A percentile compares a stretch with the other conserved stretches of the same genome.
phyloP scores from a whole-genome alignment of 176 grass and related monocot species.

The Ampelocalamus luodianensis region DNA sequence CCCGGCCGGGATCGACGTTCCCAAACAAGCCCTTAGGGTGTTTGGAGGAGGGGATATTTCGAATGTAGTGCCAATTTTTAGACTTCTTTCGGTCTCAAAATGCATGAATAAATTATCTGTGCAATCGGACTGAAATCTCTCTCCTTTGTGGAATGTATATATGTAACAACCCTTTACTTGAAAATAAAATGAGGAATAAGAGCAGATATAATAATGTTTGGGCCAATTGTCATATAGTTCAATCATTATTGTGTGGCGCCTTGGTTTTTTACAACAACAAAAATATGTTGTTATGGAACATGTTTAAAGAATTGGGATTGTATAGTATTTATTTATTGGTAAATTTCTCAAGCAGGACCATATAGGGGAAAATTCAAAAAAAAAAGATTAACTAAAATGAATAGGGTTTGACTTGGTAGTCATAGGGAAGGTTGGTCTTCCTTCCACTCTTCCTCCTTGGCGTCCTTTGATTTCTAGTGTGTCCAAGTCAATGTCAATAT shows the following conservation, averaged over 20 bases:
- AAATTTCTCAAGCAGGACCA: neutral
- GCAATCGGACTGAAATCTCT: neutral
- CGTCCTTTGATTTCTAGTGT: neutral
- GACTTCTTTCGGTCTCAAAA: neutral
- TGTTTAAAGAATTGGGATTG: neutral
- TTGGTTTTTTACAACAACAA: too few species aligned
- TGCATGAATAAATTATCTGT: neutral
- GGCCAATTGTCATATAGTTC: too few species aligned
- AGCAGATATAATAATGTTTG: too few species aligned
- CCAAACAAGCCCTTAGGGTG: too few species aligned
- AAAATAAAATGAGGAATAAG: too few species aligned
- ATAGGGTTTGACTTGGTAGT: neutral
- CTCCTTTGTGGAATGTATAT: neutral
- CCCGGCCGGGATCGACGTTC: too few species aligned
- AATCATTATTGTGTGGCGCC: too few species aligned
- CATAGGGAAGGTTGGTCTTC: neutral
- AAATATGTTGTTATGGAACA: neutral
- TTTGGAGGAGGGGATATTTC: too few species aligned
- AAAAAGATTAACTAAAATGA: neutral
- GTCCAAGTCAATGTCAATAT: neutral
- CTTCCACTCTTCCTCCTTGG: neutral
- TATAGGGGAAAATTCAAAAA: neutral
- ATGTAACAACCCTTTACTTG: too few species aligned
- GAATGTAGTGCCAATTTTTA: neutral
- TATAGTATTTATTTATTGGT: neutral